Evolutionary conservation across 2,329 filamentous ascomycete genomes (phyloP), one percentile per base, ranked within the genome.

Genomic region (Colletotrichum sidae): DNA sequence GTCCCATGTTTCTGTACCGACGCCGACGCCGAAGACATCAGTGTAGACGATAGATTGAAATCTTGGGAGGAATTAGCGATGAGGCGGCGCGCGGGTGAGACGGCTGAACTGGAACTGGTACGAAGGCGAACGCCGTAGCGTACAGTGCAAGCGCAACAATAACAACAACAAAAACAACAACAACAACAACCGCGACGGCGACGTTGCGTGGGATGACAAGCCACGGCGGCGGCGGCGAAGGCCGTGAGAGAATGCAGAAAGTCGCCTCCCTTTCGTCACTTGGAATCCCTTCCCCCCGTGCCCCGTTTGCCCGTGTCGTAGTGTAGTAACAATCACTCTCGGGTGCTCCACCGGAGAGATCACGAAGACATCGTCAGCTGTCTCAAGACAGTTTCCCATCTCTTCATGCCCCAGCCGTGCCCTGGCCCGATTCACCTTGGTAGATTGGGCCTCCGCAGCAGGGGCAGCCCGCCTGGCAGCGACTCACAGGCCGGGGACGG

Each of bases 351-450:
- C 42, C 2, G 45, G 13, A 55, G 52, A 56, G 62, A 62, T 62
- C 62, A 65, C 58, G 62, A 65, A 62, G 58, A 9, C 52, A 62
- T 44, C 52, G 52, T 65, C 62, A 65, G 57, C 38, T 65, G 62
- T 65, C 62, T 65, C 58, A 62, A 46, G 39, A 55, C 17, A 52
- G 62, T 65, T 65, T 65, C 62, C 62, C 57, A 55, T 61, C 57
- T 25, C 25, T 55, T 42, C 62, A 53, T 60, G 56, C 58, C 62
- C 35, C 39, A 52, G 51, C 41, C 57, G 46, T 60, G 56, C 44
- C 56, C 34, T 52, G 56, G 25, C 59, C 51, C 61, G 56, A 55
- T 55, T 55, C 15, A 41, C 35, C 55, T 49, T 61, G 57, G 57
- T 50, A 60, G 45, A 55, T 34, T 35, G 41, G 25, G 15, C 51